These are phyloP conservation scores for Trichoderma gracile DNA, from an alignment of 2,329 filamentous ascomycete species.

Conservation along the genomic window DNA sequence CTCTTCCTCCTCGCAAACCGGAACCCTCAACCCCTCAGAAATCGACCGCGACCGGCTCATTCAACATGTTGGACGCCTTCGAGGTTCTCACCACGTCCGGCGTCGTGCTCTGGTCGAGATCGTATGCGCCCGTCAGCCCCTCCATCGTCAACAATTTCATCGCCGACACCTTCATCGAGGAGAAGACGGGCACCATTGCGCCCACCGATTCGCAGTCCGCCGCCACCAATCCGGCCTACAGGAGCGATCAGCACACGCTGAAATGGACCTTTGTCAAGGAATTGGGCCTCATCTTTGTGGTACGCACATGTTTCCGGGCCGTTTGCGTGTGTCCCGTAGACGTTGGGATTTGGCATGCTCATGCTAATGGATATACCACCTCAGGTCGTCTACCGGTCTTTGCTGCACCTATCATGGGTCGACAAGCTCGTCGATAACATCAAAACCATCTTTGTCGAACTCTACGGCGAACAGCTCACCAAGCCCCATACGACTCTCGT, in stretches of 20 bases:
- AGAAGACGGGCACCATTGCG: constrained; percentile 67
- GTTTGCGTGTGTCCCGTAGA: constrained; percentile 19
- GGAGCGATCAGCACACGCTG: constrained; percentile 88
- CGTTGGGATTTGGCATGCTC: constrained; percentile 25
- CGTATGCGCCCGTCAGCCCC: constrained; percentile 75
- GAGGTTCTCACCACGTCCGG: constrained; percentile 95
- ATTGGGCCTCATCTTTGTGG: constrained; percentile 91
- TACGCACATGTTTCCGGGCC: constrained; percentile 40
- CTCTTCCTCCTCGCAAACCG: not conserved
- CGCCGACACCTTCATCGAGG: constrained; percentile 95
- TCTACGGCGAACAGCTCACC: constrained; percentile 86
- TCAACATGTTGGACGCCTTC: constrained; percentile 87
- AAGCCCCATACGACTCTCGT: constrained; percentile 76
- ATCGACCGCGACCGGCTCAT: not conserved
- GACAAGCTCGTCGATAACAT: constrained; percentile 96
- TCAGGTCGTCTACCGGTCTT: constrained; percentile 93
- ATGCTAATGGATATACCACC: constrained; percentile 28
- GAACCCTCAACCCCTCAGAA: not conserved
- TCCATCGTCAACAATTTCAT: constrained; percentile 93
- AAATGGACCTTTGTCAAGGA: constrained; percentile 95
- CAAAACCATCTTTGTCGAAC: constrained; percentile 83
- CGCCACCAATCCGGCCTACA: constrained; percentile 71
- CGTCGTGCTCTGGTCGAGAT: constrained; percentile 93
- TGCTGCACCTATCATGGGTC: constrained; percentile 94
- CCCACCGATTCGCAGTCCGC: constrained; percentile 61